phyloP scores from a whole-genome alignment of 75 land plant species.

The Adiantum capillusveneris region DNA sequence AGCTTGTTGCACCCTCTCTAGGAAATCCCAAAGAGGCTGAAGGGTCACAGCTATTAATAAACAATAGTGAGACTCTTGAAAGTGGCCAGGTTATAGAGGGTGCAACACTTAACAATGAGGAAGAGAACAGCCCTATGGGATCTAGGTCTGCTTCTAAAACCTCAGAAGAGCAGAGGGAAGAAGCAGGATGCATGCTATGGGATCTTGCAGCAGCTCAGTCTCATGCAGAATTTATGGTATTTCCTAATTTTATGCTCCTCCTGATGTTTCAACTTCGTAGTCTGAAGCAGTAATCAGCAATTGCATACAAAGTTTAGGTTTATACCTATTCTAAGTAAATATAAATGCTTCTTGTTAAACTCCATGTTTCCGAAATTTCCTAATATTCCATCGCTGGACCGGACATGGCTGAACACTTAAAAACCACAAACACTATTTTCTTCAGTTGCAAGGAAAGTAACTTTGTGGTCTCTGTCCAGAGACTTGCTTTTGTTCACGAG shows the following conservation, averaged over 20 bases:
- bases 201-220: constrained; percentile 69
- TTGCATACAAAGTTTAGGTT: too few species aligned
- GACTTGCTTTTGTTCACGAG: too few species aligned
- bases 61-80: neutral
- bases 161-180: constrained; percentile 61
- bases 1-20: neutral
- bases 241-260: neutral
- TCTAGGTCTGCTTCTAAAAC: neutral
- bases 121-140: neutral
- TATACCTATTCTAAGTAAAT: too few species aligned
- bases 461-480: too few species aligned
- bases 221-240: constrained; percentile 86
- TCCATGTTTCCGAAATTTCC: too few species aligned
- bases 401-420: too few species aligned
- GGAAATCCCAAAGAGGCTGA: neutral
- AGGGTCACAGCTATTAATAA: constrained; percentile 1
- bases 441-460: too few species aligned
- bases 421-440: too few species aligned
- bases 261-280: too few species aligned
- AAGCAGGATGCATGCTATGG: constrained; percentile 88
- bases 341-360: too few species aligned
- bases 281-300: too few species aligned
- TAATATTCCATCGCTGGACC: too few species aligned
- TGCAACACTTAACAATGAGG: constrained; percentile 3
- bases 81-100: neutral